These are phyloP conservation scores for Nelumbo lutea DNA, from an alignment of 164 flowering plant genomes.

Conservation along the genomic window DNA sequence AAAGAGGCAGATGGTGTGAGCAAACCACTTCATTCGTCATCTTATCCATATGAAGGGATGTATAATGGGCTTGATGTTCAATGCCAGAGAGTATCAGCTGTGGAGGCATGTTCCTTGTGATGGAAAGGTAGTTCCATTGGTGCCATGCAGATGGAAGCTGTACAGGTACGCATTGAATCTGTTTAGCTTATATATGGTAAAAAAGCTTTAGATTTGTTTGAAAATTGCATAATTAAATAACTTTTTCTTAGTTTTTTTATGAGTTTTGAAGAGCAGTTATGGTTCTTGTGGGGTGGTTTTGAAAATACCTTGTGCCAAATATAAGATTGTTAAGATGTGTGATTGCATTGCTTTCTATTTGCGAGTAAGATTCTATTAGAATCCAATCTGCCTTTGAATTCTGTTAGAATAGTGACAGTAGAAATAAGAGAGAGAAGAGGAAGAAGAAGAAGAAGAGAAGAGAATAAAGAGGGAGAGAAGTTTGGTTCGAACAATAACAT, in stretches of 20 bases:
- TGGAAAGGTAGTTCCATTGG: constrained; percentile 1
- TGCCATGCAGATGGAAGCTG: constrained; percentile 23
- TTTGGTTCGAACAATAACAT: too few species aligned
- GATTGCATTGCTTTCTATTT: too few species aligned
- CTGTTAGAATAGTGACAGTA: too few species aligned
- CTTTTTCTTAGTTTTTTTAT: background rate
- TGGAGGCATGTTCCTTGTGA: constrained; percentile 27
- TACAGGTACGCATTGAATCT: constrained; percentile 24
- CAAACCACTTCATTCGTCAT: constrained; percentile 18
- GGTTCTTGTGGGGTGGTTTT: too few species aligned
- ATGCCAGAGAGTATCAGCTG: constrained; percentile 24
- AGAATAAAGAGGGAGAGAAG: too few species aligned
- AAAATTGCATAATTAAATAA: background rate
- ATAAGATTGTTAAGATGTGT: too few species aligned
- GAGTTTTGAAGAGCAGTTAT: background rate
- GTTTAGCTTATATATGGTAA: background rate
- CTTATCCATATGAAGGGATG: constrained; percentile 21
- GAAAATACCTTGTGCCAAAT: too few species aligned
- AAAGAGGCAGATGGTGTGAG: constrained; percentile 19
- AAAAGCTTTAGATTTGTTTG: background rate
- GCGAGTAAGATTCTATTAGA: too few species aligned
- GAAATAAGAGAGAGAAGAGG: too few species aligned
- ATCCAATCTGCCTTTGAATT: too few species aligned
- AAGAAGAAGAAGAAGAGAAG: too few species aligned
- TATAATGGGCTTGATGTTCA: constrained; percentile 24